phyloP scores from a whole-genome alignment of 2,329 filamentous ascomycete genomes.

The Xylaria sp. region DNA sequence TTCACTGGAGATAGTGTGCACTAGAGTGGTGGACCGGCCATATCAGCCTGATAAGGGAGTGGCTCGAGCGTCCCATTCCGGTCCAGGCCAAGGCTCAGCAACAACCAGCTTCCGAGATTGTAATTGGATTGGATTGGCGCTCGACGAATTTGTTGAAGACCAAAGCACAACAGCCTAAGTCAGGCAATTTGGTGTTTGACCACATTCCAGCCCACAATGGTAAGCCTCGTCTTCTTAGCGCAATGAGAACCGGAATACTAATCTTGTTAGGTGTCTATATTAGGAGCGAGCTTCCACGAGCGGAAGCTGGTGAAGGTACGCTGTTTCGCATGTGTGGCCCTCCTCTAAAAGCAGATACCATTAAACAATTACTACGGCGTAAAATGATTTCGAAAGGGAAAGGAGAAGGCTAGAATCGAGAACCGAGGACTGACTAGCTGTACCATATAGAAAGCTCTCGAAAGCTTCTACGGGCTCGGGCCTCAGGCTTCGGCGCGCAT shows the following conservation, averaged over 20 bases:
- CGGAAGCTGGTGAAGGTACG: conserved; percentile 82
- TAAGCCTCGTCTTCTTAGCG: conserved; percentile 6
- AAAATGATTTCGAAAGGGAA: background rate
- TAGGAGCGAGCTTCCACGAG: conserved; percentile 88
- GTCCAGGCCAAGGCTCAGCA: conserved; percentile 12
- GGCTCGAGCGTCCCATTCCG: conserved; percentile 28
- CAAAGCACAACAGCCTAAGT: conserved; percentile 18
- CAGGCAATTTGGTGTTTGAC: conserved; percentile 21
- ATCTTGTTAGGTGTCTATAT: conserved; percentile 76
- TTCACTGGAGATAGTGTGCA: background rate
- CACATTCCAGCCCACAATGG: conserved; percentile 33
- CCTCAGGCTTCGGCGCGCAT: conserved; percentile 75
- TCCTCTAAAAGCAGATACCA: no score
- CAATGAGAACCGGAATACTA: background rate
- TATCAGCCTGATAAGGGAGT: conserved; percentile 36
- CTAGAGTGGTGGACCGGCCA: conserved; percentile 10
- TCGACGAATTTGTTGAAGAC: conserved; percentile 16
- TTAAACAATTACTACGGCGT: background rate
- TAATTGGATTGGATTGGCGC: conserved; percentile 15
- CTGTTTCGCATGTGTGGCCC: no score
- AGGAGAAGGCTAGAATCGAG: background rate
- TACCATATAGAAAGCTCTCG: conserved; percentile 71
- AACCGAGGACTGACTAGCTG: conserved; percentile 25
- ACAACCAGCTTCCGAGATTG: conserved; percentile 24
- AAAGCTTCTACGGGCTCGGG: conserved; percentile 88